A percentile compares a stretch with the other conserved stretches of the same genome.
Evolutionary conservation across 2,329 filamentous ascomycete species (phyloP).

Genomic region (Alternaria arbusti): DNA sequence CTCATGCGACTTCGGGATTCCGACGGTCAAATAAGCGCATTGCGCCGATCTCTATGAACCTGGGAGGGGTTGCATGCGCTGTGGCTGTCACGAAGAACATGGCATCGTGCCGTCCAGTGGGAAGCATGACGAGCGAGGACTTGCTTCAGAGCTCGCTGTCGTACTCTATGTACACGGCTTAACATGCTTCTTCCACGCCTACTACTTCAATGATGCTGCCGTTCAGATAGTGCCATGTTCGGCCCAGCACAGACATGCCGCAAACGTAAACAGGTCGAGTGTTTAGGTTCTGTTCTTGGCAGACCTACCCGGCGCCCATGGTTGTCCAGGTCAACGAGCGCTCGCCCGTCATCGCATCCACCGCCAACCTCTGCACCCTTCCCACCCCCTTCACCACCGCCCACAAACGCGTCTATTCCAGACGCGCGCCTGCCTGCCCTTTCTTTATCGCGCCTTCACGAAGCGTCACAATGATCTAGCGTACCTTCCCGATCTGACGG

Average conservation of each 20-base stretch:
- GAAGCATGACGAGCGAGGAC: conserved; percentile 1
- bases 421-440: conserved; percentile 26
- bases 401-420: conserved; percentile 30
- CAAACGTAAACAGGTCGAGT: conserved; percentile 30
- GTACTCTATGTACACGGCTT: background rate
- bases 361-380: conserved; percentile 43
- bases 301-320: conserved; percentile 8
- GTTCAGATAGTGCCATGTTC: background rate
- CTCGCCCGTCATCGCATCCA: conserved; percentile 22
- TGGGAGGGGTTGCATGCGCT: conserved; percentile 5
- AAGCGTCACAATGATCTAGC: conserved; percentile 33
- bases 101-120: background rate
- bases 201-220: background rate
- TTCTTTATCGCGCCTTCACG: conserved; percentile 19
- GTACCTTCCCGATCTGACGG: conserved; percentile 13
- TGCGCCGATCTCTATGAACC: background rate
- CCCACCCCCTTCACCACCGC: conserved; percentile 13
- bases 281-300: conserved; percentile 37
- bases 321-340: conserved; percentile 28
- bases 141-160: background rate
- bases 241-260: conserved; percentile 4
- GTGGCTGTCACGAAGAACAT: conserved; percentile 4
- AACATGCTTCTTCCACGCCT: background rate
- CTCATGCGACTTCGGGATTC: background rate
- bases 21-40: background rate